phyloP scores from a whole-genome alignment of 1,284 basidiomycete species.

The Melampsora occidentalis region DNA sequence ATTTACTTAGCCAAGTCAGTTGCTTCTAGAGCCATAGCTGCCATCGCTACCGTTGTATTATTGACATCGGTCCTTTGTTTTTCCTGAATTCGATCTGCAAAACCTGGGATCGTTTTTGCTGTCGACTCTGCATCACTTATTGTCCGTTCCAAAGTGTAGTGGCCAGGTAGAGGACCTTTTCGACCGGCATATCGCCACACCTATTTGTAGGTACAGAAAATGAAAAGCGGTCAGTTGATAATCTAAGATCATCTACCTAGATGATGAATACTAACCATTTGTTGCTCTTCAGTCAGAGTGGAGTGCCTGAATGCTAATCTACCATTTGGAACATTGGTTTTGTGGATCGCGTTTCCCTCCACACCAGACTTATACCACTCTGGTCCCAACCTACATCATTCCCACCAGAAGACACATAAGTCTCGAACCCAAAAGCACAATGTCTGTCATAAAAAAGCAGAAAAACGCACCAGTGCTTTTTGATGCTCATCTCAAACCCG shows the following conservation, averaged over 20 bases:
- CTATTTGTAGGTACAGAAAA: background rate
- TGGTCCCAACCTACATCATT: constrained; percentile 35
- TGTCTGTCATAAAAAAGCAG: constrained; percentile 86
- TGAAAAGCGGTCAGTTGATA: background rate
- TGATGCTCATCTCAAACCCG: constrained; percentile 98
- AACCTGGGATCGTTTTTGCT: background rate
- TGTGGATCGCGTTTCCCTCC: constrained; percentile 50
- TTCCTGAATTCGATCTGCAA: background rate
- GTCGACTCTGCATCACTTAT: background rate
- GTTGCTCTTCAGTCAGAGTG: constrained; percentile 74
- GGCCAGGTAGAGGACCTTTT: constrained; percentile 14
- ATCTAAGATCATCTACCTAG: no score
- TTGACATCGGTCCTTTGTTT: constrained; percentile 6
- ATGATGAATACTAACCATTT: constrained; percentile 47
- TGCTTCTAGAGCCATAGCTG: constrained; percentile 30
- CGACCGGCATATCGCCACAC: constrained; percentile 41
- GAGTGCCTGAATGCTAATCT: constrained; percentile 83
- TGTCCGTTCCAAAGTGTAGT: constrained; percentile 18
- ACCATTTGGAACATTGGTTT: constrained; percentile 89
- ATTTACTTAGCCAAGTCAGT: constrained; percentile 9
- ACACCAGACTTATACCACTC: constrained; percentile 49
- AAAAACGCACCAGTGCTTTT: constrained; percentile 79
- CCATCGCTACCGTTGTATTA: constrained; percentile 22
- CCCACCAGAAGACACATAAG: constrained; percentile 7
- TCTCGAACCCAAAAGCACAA: background rate